Base-by-base conservation (phyloP, 23 red algal species). In the Gracilaria gracilis region DNA sequence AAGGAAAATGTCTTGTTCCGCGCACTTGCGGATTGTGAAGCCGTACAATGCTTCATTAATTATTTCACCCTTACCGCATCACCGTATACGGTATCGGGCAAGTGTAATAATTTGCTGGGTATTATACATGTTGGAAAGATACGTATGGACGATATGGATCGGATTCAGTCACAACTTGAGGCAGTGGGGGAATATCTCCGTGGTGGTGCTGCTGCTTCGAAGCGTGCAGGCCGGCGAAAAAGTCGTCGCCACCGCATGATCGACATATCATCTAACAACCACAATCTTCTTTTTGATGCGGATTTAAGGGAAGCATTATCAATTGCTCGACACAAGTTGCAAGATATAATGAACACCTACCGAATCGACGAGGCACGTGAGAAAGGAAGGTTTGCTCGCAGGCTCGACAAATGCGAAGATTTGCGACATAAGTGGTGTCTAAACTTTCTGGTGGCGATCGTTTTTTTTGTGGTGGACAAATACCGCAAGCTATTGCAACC, bases 401-500 rank as follows among this genome's bases (percentile, higher is more conserved):
- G 33, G 25, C 25, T 67, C 0, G 28, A 67, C 1, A 13, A 1
- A 1, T 19, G 0, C 9, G 28, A 31, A 13, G 62, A 29, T 27
- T 4, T 79, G 4, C 14, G 48, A 1, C 29, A 83, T 5, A 83
- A 83, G 53, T 83, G 79, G 79, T 83, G 79, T 27, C 9, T 83
- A 0, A 83, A 83, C 31, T 83, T 83, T 1, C 15, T 83, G 50
- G 49, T 12, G 24, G 27, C 15, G 8, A 17, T 83, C 31, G 79
- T 42, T 5, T 65, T 83, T 28, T 16, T 53, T 0, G 49, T 3
- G 2, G 79, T 50, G 9, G 79, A 37, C n/a, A n/a, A n/a, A n/a
- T n/a, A 50, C 79, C 6, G 55, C 79, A 53, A 36, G 79, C 55
- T 57, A 57, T 21, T 62, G 17, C 79, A n/a, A 12, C 24, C 4